These are phyloP conservation scores for Mycotypha africana DNA, from an alignment of 371 early-diverging fungal species.

Conservation along the genomic window DNA sequence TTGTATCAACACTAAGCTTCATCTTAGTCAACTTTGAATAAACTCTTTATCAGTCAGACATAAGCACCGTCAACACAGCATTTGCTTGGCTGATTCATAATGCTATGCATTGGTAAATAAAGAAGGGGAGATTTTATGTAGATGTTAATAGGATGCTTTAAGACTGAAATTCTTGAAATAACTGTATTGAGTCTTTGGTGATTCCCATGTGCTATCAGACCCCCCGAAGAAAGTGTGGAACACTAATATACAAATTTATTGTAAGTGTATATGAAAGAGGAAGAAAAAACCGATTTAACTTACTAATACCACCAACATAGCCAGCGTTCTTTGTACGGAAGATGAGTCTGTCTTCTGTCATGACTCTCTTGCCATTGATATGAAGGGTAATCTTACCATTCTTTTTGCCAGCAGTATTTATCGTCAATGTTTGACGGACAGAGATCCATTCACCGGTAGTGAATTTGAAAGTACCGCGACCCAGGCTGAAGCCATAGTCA, in stretches of 20 bases:
- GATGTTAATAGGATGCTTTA: constrained; percentile 4
- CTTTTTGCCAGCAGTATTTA: constrained; percentile 48
- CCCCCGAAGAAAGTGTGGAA: constrained; percentile 59
- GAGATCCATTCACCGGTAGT: constrained; percentile 50
- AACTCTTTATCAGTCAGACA: too few relatives aligned
- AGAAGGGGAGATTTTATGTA: too few relatives aligned
- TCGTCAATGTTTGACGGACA: constrained; percentile 46
- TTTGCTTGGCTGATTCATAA: too few relatives aligned
- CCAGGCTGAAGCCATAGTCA: constrained; percentile 58
- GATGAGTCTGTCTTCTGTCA: constrained; percentile 2
- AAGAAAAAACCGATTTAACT: constrained; percentile 1
- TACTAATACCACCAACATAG: constrained; percentile 18
- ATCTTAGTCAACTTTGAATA: too few relatives aligned
- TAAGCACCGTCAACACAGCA: too few relatives aligned
- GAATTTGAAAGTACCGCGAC: constrained; percentile 52
- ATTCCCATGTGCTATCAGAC: constrained; percentile 31
- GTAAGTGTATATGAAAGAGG: neutral
- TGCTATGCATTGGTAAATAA: too few relatives aligned
- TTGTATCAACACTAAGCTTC: too few relatives aligned
- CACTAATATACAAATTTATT: too few relatives aligned
- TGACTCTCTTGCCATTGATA: constrained; percentile 1
- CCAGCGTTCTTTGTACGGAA: constrained; percentile 9
- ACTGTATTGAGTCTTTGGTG: constrained; percentile 44
- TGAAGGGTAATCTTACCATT: constrained; percentile 42
- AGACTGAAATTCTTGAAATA: constrained; percentile 49